Base-by-base conservation (phyloP, 139 green algal genomes). In the Penium margaritaceum region DNA sequence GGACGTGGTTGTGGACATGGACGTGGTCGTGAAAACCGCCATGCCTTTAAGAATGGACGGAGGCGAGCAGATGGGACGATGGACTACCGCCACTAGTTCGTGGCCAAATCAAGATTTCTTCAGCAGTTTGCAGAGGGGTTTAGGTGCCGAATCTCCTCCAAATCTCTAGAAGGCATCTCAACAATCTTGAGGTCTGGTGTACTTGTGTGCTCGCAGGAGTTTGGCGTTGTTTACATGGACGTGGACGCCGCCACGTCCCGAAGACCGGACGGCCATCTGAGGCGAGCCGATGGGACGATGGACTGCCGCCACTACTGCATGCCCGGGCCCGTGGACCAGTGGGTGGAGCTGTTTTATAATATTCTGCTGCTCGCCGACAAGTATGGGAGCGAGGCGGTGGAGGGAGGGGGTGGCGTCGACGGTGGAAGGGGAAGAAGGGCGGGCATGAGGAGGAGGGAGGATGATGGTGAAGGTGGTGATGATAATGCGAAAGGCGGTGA, bases 251-350 rank as follows among this genome's bases (percentile, higher is more conserved):
- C 65, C 21, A 72, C 65, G 14, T 72, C 65, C 0, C 53, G 66
- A 21, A 19, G 65, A 6, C 65, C 65, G 2, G 65, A 72, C 53
- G 65, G 65, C 43, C 65, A 72, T 21, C 34, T 44, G 32, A 57
- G 30, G 65, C 3, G 34, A 19, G 3, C 66, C 15, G 65, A 72
- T 34, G 65, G 65, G 3, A 62, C 65, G 9, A 12, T 63, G 47
- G 65, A 72, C 38, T 72, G 65, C 38, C 34, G 33, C 53, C 65
- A 72, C 53, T 72, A 72, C 65, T 72, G 65, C 38, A 63, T 63
- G 65, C 65, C 65, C 3, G 65, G 65, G 4, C 65, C 65, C 38
- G 27, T 72, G 35, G 65, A 72, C 38, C 36, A 72, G 35, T 72
- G 65, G 65, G 65, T 61, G 19, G 32, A 19, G 2, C 30, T 72